Base-by-base conservation (phyloP, 75 land plant species). In the Azolla pinnata region DNA sequence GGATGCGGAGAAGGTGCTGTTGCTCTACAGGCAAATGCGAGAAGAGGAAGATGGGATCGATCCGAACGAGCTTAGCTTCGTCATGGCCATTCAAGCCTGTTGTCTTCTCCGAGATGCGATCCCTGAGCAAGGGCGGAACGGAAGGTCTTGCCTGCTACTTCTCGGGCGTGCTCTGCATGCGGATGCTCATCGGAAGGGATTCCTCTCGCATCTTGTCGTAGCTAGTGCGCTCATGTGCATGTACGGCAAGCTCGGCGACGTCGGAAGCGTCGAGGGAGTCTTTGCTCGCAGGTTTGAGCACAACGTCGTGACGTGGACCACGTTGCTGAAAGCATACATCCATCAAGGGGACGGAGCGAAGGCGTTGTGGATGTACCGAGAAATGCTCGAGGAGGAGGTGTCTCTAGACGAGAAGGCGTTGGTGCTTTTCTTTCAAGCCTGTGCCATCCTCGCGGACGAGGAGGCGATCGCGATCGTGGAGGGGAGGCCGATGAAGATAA, bases 1-100 rank as follows among this genome's bases (percentile, higher is more conserved):
- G 7, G 45, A 31, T 27, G 31, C 28, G 82, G 89, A 33, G 18
- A 46, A 17, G 49, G 21, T 3, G 23, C 2, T 46, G 49, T 2
- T 2, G 49, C 49, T 46, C 21, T 46, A 46, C 14, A 46, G 49
- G 49, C 49, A 46, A 23, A 18, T 46, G 14, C 4, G n/a, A 17
- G 49, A 46, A 14, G 49, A 4, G 17, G 12, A 14, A 17, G n/a
- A n/a, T n/a, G 2, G 3, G 4, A 23, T 46, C 17, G 12, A 46
- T 2, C 49, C 49, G 12, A 46, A 46, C 21, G 49, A 46, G 49
- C 49, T 46, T 2, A 46, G 23, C 2, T 46, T 46, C 21, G 12
- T 46, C 17, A 46, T 46, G 49, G 49, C 49, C 2, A 46, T 46
- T 14, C n/a, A 46, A 46, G 49, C 49, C 2, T 46, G 49, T 46